Evolutionary conservation across 352 stramenopile genomes (phyloP), one percentile per base, ranked within the genome.

Genomic region (Elongisporangium anandrum): DNA sequence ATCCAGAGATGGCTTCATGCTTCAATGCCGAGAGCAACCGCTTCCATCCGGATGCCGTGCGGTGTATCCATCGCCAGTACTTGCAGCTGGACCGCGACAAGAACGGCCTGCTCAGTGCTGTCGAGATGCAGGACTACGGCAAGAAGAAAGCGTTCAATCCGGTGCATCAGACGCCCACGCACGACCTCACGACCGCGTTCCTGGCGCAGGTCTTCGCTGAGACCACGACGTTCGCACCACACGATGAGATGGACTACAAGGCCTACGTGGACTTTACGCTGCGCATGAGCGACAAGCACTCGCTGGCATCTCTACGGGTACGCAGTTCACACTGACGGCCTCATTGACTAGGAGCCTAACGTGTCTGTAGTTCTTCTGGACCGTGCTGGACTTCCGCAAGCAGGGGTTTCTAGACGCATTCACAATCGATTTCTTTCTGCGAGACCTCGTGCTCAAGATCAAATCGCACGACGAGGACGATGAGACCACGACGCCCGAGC

Each of bases 131-230:
- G 15, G 63, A 79, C 1, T 90, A 76, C 52, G 81, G 81, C 20
- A 88, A 88, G 62, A 87, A 87, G 68, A 72, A 72, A 54, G 81
- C 81, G 0, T 90, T 90, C 63, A 84, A 88, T 34, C 70, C 72
- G 1, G 52, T 66, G n/a, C 13, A 71, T 5, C 65, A 67, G 19
- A 70, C 64, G 22, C 80, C 77, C 1, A 84, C 73, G 23, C 75
- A 90, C 47, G 78, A 88, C 54, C 66, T 88, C 50, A 90, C 81
- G 1, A 52, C 47, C 16, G 75, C 65, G 20, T 88, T 88, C 26
- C 65, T 87, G 19, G 54, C 64, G 2, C 81, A 85, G 60, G 64
- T 90, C 10, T 84, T 88, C 52, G 50, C 66, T n/a, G 74, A 83
- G 52, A 67, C 66, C n/a, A 63, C 58, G 21, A 84, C 73, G 2